These are phyloP conservation scores for Hypsizygus ulmarius DNA, from an alignment of 1,284 basidiomycete genomes.

Conservation along the genomic window DNA sequence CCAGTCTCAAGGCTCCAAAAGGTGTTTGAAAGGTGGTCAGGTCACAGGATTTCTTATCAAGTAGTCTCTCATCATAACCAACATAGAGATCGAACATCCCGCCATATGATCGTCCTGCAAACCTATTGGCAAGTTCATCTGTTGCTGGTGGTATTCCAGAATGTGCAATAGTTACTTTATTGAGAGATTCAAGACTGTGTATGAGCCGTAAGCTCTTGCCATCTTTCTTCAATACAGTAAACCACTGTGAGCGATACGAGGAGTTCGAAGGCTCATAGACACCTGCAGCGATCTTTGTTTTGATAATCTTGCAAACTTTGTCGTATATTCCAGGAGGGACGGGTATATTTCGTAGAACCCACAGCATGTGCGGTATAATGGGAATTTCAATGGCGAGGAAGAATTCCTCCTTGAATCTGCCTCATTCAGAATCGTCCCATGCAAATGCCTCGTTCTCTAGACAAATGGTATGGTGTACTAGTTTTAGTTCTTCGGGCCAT, in stretches of 20 bases:
- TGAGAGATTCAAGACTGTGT: conserved; percentile 32
- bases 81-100: conserved; percentile 32
- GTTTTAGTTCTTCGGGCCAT: conserved; percentile 11
- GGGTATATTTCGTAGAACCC: conserved; percentile 36
- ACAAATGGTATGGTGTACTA: conserved; percentile 19
- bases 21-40: conserved; percentile 29
- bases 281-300: conserved; percentile 30
- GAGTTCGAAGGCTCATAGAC: conserved; percentile 37
- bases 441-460: conserved; percentile 25
- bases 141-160: conserved; percentile 31
- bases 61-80: conserved; percentile 26
- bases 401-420: conserved; percentile 32
- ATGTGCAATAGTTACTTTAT: conserved; percentile 34
- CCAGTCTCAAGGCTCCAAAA: conserved; percentile 18
- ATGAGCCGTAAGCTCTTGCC: conserved; percentile 33
- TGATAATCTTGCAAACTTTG: conserved; percentile 31
- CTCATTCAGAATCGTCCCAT: conserved; percentile 33
- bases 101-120: conserved; percentile 29
- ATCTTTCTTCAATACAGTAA: conserved; percentile 38
- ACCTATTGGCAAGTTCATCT: conserved; percentile 31
- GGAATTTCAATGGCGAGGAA: conserved; percentile 35
- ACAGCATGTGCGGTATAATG: conserved; percentile 32
- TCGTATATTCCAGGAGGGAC: conserved; percentile 37
- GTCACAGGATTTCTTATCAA: conserved; percentile 28
- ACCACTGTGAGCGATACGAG: conserved; percentile 38